Conservation (phyloP, 2,329 filamentous ascomycete genomes). For the Rhinocladiella mackenziei region DNA sequence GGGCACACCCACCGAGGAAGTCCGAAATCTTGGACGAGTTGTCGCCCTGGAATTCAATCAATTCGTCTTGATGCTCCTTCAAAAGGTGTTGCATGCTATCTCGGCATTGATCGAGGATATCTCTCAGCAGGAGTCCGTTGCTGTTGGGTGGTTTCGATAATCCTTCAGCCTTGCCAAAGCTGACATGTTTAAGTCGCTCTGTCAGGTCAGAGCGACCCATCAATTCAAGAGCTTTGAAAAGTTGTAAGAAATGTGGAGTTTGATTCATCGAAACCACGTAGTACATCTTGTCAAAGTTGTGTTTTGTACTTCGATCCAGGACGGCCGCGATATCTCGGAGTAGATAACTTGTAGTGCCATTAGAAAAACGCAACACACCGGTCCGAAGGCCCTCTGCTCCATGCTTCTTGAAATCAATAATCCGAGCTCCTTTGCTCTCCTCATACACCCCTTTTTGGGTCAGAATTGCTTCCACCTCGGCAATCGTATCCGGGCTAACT, state of each 20-base stretch:
- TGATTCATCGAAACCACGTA: conserved; percentile 72
- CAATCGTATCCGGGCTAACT: conserved; percentile 64
- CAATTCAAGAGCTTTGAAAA: conserved; percentile 72
- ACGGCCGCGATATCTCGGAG: conserved; percentile 75
- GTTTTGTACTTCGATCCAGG: conserved; percentile 58
- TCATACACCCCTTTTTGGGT: conserved; percentile 62
- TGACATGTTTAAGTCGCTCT: conserved; percentile 67
- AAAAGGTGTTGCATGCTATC: conserved; percentile 91
- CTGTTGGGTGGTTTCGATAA: conserved; percentile 69
- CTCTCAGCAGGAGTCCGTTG: conserved; percentile 58
- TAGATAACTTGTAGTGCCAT: conserved; percentile 72
- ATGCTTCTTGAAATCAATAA: conserved; percentile 68
- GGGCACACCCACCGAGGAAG: conserved; percentile 74
- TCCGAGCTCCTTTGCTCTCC: conserved; percentile 66
- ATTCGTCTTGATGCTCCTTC: conserved; percentile 76
- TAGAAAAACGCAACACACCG: conserved; percentile 67
- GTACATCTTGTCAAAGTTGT: conserved; percentile 72
- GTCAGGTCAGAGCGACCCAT: conserved; percentile 66
- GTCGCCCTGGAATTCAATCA: conserved; percentile 63
- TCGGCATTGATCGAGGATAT: conserved; percentile 67
- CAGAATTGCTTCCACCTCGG: conserved; percentile 58
- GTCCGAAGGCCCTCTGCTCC: conserved; percentile 66
- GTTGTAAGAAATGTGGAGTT: conserved; percentile 67
- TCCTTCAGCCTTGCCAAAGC: conserved; percentile 68
- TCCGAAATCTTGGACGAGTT: conserved; percentile 72